Evolutionary conservation across 148 eudicot genomes (phyloP).

Genomic region (Rhododendron henanense): DNA sequence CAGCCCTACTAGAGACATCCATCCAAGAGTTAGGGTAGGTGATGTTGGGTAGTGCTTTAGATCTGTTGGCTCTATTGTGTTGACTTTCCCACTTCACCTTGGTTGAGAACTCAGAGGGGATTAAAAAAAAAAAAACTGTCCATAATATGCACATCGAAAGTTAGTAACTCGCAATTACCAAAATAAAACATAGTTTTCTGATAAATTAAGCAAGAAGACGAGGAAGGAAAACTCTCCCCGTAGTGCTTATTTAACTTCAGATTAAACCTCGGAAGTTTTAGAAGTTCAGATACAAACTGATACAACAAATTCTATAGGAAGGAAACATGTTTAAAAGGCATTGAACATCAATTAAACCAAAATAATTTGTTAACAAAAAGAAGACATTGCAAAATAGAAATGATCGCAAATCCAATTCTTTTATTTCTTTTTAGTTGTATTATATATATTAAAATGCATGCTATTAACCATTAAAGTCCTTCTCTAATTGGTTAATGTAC

Average conservation of each 20-base stretch:
- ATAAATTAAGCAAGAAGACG: background rate
- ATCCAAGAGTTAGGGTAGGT: background rate
- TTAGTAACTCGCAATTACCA: background rate
- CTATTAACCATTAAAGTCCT: background rate
- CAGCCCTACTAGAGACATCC: too few relatives aligned
- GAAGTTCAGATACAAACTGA: background rate
- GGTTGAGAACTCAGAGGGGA: background rate
- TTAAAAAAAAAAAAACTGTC: background rate
- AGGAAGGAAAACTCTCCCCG: background rate
- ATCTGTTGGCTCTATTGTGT: background rate
- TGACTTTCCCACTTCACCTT: background rate
- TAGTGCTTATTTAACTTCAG: background rate
- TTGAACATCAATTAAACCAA: background rate
- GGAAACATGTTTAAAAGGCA: background rate
- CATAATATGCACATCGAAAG: background rate
- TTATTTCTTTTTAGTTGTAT: slow-evolving; percentile 8
- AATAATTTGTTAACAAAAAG: background rate
- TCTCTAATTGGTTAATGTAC: slow-evolving; percentile 42
- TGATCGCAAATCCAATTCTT: background rate
- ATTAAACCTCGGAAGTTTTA: background rate
- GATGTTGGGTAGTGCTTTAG: background rate
- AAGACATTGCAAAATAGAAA: background rate
- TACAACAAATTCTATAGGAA: background rate
- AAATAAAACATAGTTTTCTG: background rate
- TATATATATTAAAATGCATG: background rate